phyloP scores from a whole-genome alignment of 495 filamentous ascomycete genomes.

The Durotheca rogersii region DNA sequence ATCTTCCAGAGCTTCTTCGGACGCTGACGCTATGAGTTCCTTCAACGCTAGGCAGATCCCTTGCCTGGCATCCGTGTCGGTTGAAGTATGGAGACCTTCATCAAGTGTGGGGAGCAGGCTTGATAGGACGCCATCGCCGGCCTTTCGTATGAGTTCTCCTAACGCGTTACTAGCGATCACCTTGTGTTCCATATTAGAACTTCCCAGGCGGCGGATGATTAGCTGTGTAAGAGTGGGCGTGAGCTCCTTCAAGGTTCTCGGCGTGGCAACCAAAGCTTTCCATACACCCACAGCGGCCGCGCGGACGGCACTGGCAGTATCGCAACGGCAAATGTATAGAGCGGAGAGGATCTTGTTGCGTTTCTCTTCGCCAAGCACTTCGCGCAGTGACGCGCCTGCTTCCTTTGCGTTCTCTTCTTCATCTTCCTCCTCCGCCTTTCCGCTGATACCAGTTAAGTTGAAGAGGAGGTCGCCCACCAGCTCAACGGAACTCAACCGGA shows the following conservation, averaged over 20 bases:
- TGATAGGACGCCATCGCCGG: constrained; percentile 87
- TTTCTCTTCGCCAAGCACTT: constrained; percentile 92
- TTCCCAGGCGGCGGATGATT: constrained; percentile 90
- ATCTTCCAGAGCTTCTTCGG: constrained; percentile 84
- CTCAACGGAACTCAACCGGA: constrained; percentile 95
- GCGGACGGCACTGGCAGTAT: constrained; percentile 90
- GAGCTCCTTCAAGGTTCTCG: constrained; percentile 89
- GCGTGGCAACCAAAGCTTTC: constrained; percentile 94
- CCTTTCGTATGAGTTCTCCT: constrained; percentile 94
- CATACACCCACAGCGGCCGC: constrained; percentile 89
- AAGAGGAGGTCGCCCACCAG: constrained; percentile 95
- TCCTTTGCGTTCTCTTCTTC: constrained; percentile 75
- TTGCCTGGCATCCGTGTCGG: constrained; percentile 91
- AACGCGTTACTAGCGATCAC: constrained; percentile 96
- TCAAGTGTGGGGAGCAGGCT: constrained; percentile 89
- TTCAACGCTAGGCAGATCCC: constrained; percentile 95
- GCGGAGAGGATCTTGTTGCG: constrained; percentile 93
- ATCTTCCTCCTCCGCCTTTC: constrained; percentile 72
- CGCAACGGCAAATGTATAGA: constrained; percentile 95
- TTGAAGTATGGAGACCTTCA: constrained; percentile 83
- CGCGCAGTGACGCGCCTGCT: constrained; percentile 85
- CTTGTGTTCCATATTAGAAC: constrained; percentile 96
- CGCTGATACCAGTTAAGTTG: constrained; percentile 94
- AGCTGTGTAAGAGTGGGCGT: constrained; percentile 91
- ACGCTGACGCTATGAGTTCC: constrained; percentile 90